Evolutionary conservation across 2,329 filamentous ascomycete species (phyloP), one percentile per base, ranked within the genome.

Genomic region (Graphilbum fragrans): DNA sequence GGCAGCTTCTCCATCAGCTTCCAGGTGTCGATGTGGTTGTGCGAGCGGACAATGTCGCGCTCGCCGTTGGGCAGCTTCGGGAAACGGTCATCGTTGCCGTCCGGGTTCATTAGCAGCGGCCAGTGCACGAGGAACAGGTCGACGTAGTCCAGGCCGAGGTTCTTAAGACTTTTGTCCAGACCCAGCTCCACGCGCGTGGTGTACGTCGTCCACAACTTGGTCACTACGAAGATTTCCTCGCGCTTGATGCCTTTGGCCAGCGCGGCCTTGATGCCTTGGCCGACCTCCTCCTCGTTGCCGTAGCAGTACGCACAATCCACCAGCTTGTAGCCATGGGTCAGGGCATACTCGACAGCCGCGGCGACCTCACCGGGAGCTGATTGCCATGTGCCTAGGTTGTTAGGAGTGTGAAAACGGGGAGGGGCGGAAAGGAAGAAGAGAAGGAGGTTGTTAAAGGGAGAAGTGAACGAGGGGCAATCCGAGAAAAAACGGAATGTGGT

Each of bases 61-160:
- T 69, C 72, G 48, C 85, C 85, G 55, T 90, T 80, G 14, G 75
- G 64, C 39, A 75, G 74, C 58, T 79, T 86, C 50, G 85, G 86
- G 63, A 90, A 86, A 46, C 73, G 70, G 52, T 82, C 78, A 57
- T 83, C 67, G 64, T 83, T 82, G 48, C 78, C 82, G 27, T 82
- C 72, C 8, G 82, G 81, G 63, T 88, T 90, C 76, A 88, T 80
- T 38, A 82, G 77, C 36, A 86, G 65, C 6, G 84, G 82, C 84
- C 85, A 92, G 64, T 94, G 86, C 66, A 93, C 74, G 31, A 93
- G 69, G 57, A 76, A 86, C 43, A 93, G 66, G 57, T 93, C 86
- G 5, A 93, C 72, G 57, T 93, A 90, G 49, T 86, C 81, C 37
- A 92, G 65, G 2, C 84, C 82, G 29, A 93, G 65, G 45, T 72